Percentiles rank a stretch among this genome's conserved stretches.
Conservation (phyloP, 352 stramenopile species). For the Ophiocytium majus region DNA sequence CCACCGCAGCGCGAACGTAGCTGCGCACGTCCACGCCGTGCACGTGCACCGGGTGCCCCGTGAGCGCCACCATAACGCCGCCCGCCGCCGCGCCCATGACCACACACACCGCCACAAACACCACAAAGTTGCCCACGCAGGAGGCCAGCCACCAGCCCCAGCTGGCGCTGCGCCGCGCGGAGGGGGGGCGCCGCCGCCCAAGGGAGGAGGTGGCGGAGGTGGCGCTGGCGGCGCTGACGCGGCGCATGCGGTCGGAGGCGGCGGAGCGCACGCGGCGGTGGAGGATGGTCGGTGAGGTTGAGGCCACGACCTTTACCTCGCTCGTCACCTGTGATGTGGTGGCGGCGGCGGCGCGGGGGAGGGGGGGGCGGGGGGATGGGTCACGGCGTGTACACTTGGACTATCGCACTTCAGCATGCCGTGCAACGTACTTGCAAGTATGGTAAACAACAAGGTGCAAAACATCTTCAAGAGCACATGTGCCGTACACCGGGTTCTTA, state of each 20-base stretch:
- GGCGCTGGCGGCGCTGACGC: background rate
- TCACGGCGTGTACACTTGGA: too few species aligned
- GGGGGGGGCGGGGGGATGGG: too few species aligned
- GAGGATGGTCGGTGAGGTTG: background rate
- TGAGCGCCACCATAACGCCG: background rate
- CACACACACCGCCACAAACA: background rate
- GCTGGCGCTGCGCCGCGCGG: too few species aligned
- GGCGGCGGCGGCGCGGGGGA: background rate
- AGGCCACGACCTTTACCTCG: background rate
- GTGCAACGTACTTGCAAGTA: too few species aligned
- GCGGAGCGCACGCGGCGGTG: too few species aligned
- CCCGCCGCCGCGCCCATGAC: background rate
- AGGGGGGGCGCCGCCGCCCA: too few species aligned
- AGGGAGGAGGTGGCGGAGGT: background rate
- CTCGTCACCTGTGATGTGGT: background rate
- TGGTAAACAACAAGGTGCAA: too few species aligned
- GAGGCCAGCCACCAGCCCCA: background rate
- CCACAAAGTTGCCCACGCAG: background rate
- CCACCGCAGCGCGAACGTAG: too few species aligned
- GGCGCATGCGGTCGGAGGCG: background rate
- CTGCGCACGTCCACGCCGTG: too few species aligned
- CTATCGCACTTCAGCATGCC: too few species aligned
- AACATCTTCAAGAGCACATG: too few species aligned
- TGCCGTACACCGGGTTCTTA: too few species aligned
- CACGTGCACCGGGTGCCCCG: background rate